Evolutionary conservation across 108 stramenopile species (phyloP).

Genomic region (Cyclostephanos tholiformis): DNA sequence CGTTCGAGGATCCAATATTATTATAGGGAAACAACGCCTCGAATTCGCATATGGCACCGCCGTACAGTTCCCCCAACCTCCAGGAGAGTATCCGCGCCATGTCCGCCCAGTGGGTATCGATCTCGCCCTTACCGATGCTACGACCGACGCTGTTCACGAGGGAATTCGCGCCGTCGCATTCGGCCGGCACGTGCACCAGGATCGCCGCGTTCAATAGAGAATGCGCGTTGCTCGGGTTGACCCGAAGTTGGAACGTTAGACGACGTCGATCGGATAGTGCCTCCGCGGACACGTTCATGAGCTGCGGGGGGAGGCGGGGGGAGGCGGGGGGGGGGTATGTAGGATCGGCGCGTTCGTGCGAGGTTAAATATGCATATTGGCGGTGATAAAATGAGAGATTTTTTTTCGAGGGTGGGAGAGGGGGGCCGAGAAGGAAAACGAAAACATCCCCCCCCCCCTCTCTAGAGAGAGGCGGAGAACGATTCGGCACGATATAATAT

Average conservation of each 20-base stretch:
- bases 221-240: slow-evolving; percentile 14
- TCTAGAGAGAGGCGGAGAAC: too few relatives aligned
- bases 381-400: background rate
- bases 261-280: background rate
- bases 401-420: too few relatives aligned
- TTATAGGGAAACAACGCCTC: slow-evolving; percentile 15
- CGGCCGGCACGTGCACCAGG: background rate
- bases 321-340: too few relatives aligned
- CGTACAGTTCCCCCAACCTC: slow-evolving; percentile 17
- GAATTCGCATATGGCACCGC: slow-evolving; percentile 21
- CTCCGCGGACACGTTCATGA: slow-evolving; percentile 8
- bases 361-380: background rate
- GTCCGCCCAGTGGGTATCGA: slow-evolving; percentile 14
- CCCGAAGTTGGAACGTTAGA: slow-evolving; percentile 1
- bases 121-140: slow-evolving; percentile 6
- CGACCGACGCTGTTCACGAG: slow-evolving; percentile 12
- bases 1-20: too few relatives aligned
- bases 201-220: slow-evolving; percentile 9
- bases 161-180: background rate
- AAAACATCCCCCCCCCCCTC: too few relatives aligned
- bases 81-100: slow-evolving; percentile 15
- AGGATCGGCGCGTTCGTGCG: too few relatives aligned
- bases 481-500: too few relatives aligned
- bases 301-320: too few relatives aligned
- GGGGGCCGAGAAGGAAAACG: background rate